These are phyloP conservation scores for Penicillium flavigenum DNA, from an alignment of 495 filamentous ascomycete genomes.

Conservation along the genomic window DNA sequence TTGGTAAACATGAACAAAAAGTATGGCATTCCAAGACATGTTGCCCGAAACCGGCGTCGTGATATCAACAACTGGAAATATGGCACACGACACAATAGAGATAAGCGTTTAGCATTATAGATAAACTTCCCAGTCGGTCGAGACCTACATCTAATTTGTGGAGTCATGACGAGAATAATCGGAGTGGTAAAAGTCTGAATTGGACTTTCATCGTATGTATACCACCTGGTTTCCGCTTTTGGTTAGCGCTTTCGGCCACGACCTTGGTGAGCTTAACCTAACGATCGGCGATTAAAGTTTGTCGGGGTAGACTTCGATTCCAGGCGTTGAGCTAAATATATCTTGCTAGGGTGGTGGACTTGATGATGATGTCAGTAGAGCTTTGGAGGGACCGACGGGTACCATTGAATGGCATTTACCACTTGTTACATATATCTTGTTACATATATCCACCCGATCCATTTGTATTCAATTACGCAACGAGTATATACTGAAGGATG, in stretches of 20 bases:
- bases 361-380: background rate
- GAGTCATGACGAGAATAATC: background rate
- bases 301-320: background rate
- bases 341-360: background rate
- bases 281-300: background rate
- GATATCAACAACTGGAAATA: background rate
- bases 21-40: background rate
- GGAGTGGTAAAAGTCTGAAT: background rate
- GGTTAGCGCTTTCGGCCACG: background rate
- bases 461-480: background rate
- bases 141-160: background rate
- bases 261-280: background rate
- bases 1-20: too few relatives aligned
- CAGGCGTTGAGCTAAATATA: background rate
- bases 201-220: background rate
- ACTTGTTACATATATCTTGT: background rate
- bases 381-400: background rate
- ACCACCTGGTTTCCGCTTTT: background rate
- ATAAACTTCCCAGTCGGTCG: background rate
- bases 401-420: background rate
- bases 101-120: background rate
- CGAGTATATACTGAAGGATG: background rate
- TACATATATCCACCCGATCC: background rate
- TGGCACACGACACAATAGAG: background rate
- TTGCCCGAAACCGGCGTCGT: background rate